These are phyloP conservation scores for Dothiorella sarmentorum DNA, from an alignment of 2,329 filamentous ascomycete genomes.

Conservation along the genomic window DNA sequence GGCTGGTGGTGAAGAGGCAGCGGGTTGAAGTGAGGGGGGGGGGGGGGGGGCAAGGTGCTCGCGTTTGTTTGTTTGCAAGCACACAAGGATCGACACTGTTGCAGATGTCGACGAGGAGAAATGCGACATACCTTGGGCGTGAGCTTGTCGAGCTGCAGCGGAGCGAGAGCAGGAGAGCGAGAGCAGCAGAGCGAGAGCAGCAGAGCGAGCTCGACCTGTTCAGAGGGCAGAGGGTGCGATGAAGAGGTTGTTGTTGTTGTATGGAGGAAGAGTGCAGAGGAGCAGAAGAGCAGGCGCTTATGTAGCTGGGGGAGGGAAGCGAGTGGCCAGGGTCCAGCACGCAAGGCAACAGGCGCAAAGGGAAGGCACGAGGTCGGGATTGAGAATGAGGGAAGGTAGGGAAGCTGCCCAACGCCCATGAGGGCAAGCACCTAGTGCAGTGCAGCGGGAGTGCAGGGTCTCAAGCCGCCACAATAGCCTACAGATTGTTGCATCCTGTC, in stretches of 20 bases:
- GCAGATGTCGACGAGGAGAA: too few species aligned
- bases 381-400: too few species aligned
- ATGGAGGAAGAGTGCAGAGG: conserved; percentile 15
- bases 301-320: background rate
- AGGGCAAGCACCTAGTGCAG: too few species aligned
- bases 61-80: background rate
- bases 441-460: too few species aligned
- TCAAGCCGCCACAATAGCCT: too few species aligned
- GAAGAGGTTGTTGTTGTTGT: conserved; percentile 1
- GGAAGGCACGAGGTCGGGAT: background rate
- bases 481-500: too few species aligned
- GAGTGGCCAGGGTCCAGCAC: background rate
- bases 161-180: background rate
- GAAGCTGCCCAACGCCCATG: too few species aligned
- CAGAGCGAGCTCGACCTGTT: background rate
- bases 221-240: background rate
- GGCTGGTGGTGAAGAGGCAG: background rate
- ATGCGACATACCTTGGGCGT: background rate
- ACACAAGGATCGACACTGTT: background rate
- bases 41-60: background rate
- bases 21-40: background rate
- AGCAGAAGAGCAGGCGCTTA: background rate
- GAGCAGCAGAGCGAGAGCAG: background rate
- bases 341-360: background rate
- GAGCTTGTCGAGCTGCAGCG: background rate